Evolutionary conservation across 768 basidiomycete species (phyloP), one percentile per base, ranked within the genome.

Genomic region (Jaapia argillacea): DNA sequence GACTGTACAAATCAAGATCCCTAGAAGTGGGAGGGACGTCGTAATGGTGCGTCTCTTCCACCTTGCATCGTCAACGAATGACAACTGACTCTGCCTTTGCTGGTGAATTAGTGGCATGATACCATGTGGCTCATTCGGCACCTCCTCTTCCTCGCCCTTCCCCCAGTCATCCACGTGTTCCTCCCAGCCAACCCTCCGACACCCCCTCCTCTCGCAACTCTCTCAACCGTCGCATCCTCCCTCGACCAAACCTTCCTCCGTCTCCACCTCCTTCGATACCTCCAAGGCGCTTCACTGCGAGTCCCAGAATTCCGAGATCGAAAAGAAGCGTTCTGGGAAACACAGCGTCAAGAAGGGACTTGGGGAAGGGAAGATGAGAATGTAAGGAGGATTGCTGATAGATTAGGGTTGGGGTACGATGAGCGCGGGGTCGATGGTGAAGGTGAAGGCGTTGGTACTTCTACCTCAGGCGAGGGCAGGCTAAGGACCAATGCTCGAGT

Each of bases 51-150:
- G 63, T 55, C 25, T 28, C 20, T 22, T 18, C 36, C 21, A 26
- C 36, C 24, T 16, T 27, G 6, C 14, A 14, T 26, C 28, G 5
- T 3, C 18, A 44, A 6, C 18, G 10, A 33, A 6, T 37, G 42
- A 22, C 24, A 39, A 41, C 14, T 10, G 20, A 4, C 38, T 25
- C 12, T 23, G 14, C 14, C 21, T 3, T n/a, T n/a, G n/a, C n/a
- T n/a, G n/a, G n/a, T n/a, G n/a, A n/a, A n/a, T 28, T 47, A 86
- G 84, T 81, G 77, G 77, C 79, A 84, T 59, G 81, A 86, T 55
- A 64, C 55, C 22, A 59, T 80, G 27, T 70, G 72, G 55, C 54
- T 67, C 39, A 47, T 61, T 25, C 81, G 85, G n/a, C 71, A 74
- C 42, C 22, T 66, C 1, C 57, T 82, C 42, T 81, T 86, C 61